Conservation (phyloP, 371 early-diverging fungal genomes). For the Lichtheimia hyalospora region DNA sequence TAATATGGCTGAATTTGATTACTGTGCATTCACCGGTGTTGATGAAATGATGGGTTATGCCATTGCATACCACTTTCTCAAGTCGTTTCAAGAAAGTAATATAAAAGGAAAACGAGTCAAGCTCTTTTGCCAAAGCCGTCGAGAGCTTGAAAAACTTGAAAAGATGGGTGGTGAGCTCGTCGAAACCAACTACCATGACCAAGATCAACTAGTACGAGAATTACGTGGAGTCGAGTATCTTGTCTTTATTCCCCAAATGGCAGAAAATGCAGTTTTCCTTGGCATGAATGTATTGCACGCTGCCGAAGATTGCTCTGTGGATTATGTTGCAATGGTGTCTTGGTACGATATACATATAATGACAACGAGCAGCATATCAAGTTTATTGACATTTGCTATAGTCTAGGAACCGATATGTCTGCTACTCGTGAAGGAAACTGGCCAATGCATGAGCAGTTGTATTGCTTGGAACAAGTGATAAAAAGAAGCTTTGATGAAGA, state of each 20-base stretch:
- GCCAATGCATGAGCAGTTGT: constrained; percentile 10
- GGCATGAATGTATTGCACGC: constrained; percentile 25
- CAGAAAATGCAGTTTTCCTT: constrained; percentile 17
- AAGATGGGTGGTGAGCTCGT: constrained; percentile 29
- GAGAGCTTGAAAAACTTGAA: constrained; percentile 21
- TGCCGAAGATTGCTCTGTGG: constrained; percentile 18
- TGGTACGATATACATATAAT: constrained; percentile 17
- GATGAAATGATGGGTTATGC: constrained; percentile 32
- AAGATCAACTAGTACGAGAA: constrained; percentile 16
- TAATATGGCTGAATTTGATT: no score
- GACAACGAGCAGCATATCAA: background rate
- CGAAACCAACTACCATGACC: constrained; percentile 25
- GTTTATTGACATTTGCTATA: constrained; percentile 9
- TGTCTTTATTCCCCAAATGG: constrained; percentile 27
- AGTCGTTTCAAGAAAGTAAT: constrained; percentile 1
- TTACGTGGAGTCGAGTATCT: constrained; percentile 17
- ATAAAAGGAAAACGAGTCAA: background rate
- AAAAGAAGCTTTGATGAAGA: constrained; percentile 17
- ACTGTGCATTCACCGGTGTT: constrained; percentile 26
- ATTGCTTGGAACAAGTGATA: constrained; percentile 23
- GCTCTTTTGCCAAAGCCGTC: constrained; percentile 21
- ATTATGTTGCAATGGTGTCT: constrained; percentile 29
- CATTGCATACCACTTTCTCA: constrained; percentile 24
- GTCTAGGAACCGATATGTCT: constrained; percentile 25
- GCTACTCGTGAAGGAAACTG: background rate